These are phyloP conservation scores for Saccharomycopsis crataegensis DNA, from an alignment of 1,139 yeast species.

Conservation along the genomic window DNA sequence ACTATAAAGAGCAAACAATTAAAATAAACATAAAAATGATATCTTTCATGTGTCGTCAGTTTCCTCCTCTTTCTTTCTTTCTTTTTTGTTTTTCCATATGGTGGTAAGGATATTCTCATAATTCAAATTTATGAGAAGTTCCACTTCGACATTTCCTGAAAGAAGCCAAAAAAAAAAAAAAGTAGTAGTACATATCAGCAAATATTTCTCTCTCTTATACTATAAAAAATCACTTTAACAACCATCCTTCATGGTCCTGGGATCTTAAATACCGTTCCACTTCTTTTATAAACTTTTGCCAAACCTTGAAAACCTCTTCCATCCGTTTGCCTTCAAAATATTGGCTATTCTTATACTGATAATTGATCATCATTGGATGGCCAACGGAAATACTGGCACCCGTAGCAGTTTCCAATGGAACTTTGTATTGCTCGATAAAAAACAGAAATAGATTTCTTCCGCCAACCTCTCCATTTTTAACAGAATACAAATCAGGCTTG, in stretches of 20 bases:
- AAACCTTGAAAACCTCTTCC: constrained; percentile 10
- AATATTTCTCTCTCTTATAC: too few relatives aligned
- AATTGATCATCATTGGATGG: too few relatives aligned
- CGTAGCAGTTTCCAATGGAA: constrained; percentile 21
- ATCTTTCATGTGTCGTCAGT: too few relatives aligned
- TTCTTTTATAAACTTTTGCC: constrained; percentile 24
- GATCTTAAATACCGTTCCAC: constrained; percentile 19
- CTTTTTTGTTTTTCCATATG: too few relatives aligned
- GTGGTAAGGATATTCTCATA: too few relatives aligned
- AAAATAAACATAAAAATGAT: too few relatives aligned
- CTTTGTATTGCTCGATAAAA: neutral
- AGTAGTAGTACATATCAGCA: too few relatives aligned
- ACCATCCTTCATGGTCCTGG: constrained; percentile 27
- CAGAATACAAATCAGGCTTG: neutral
- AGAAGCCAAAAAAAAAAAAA: too few relatives aligned
- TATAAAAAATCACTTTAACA: constrained; percentile 11
- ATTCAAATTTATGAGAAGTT: too few relatives aligned
- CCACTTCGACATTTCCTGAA: too few relatives aligned
- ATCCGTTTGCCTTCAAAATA: neutral
- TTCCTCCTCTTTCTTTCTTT: too few relatives aligned
- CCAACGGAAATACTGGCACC: neutral
- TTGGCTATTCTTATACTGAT: neutral
- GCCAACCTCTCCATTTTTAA: neutral
- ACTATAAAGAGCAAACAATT: neutral
- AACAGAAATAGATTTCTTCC: neutral